Conservation (phyloP, 1,139 yeast genomes). For the Citeromyces hawaiiensis region DNA sequence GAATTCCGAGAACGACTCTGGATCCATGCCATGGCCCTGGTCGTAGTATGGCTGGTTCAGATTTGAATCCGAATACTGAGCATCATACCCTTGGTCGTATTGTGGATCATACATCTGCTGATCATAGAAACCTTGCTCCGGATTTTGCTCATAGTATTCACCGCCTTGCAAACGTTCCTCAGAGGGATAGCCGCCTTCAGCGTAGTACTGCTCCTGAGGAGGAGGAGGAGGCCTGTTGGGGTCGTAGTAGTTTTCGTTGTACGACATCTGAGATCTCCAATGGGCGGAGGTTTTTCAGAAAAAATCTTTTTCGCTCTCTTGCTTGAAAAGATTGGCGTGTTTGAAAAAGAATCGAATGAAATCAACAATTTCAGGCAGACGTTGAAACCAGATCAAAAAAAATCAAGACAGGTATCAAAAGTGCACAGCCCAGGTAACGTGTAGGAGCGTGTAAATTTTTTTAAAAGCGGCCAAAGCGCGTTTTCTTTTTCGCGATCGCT, state of each 20-base stretch:
- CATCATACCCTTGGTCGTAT: slow-evolving; percentile 15
- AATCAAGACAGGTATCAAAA: no score
- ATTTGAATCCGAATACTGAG: slow-evolving; percentile 18
- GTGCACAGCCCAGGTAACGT: slow-evolving; percentile 1
- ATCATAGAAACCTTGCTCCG: slow-evolving; percentile 15
- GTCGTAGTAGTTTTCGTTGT: slow-evolving; percentile 20
- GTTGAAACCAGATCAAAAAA: background rate
- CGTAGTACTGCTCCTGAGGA: slow-evolving; percentile 11
- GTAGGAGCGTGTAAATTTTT: slow-evolving; percentile 1
- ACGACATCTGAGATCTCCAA: slow-evolving; percentile 18
- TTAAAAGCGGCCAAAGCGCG: background rate
- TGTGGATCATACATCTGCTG: slow-evolving; percentile 14
- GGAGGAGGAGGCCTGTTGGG: slow-evolving; percentile 16
- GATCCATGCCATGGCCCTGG: slow-evolving; percentile 44
- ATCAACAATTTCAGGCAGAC: background rate
- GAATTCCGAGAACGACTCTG: slow-evolving; percentile 70
- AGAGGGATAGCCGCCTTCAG: slow-evolving; percentile 13
- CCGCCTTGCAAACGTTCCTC: slow-evolving; percentile 13
- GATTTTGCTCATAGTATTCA: slow-evolving; percentile 25
- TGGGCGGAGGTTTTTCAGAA: no score
- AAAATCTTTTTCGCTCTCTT: no score
- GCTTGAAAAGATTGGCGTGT: no score
- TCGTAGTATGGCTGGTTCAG: slow-evolving; percentile 31
- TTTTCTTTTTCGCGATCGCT: background rate
- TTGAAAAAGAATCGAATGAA: background rate